These are phyloP conservation scores for Alternaria angustiovoidea DNA, from an alignment of 2,329 filamentous ascomycete genomes.

Conservation along the genomic window DNA sequence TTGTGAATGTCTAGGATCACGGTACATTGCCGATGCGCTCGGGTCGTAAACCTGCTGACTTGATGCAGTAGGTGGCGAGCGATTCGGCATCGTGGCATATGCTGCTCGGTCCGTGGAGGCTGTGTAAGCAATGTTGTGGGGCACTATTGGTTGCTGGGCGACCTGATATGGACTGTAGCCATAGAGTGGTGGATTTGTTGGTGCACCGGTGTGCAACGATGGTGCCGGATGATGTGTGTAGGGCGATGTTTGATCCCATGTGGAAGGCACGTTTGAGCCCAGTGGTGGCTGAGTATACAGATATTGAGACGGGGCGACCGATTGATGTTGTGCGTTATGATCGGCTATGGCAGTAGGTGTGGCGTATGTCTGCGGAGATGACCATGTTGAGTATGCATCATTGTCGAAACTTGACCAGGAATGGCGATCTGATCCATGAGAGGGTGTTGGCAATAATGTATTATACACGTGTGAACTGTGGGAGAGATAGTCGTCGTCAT, in stretches of 20 bases:
- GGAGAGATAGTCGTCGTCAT: slow-evolving; percentile 32
- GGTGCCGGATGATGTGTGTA: slow-evolving; percentile 25
- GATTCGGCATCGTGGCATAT: slow-evolving; percentile 20
- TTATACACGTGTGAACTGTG: slow-evolving; percentile 26
- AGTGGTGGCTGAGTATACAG: slow-evolving; percentile 24
- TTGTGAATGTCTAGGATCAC: slow-evolving; percentile 29
- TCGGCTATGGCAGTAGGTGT: slow-evolving; percentile 17
- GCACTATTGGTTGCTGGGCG: slow-evolving; percentile 24
- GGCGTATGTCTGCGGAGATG: slow-evolving; percentile 32
- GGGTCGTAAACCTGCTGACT: slow-evolving; percentile 19
- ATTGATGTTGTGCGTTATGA: slow-evolving; percentile 17
- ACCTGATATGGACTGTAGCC: slow-evolving; percentile 26
- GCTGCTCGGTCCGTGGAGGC: slow-evolving; percentile 17
- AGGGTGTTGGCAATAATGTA: slow-evolving; percentile 24
- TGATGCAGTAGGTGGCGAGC: slow-evolving; percentile 15
- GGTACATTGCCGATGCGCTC: slow-evolving; percentile 21
- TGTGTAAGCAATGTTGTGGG: slow-evolving; percentile 24
- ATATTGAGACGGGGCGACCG: slow-evolving; percentile 13
- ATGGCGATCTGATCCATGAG: slow-evolving; percentile 27
- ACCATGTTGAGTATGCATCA: slow-evolving; percentile 32
- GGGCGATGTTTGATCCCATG: slow-evolving; percentile 32
- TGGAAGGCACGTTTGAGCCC: slow-evolving; percentile 12
- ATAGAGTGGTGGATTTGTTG: slow-evolving; percentile 14
- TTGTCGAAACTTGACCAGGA: slow-evolving; percentile 35
- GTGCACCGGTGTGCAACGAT: slow-evolving; percentile 25